These are phyloP conservation scores for Phoenix dactylifera DNA, from an alignment of 176 grass and related monocot species.

Conservation along the genomic window DNA sequence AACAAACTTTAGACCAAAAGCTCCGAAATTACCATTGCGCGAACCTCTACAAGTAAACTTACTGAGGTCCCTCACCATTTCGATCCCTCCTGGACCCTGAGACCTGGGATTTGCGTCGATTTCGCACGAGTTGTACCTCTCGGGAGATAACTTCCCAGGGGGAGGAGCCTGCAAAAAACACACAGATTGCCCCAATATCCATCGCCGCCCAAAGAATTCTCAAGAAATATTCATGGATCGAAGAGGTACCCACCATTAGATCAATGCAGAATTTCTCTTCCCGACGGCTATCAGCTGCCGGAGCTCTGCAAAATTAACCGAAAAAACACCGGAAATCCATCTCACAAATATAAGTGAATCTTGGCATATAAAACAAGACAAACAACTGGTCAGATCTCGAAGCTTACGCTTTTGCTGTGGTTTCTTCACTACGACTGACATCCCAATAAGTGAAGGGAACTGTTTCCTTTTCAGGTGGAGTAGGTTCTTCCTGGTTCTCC, in stretches of 20 bases:
- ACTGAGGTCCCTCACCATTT: conserved; percentile 40
- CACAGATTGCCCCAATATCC: background rate
- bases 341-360: too few relatives aligned
- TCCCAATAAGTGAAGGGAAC: conserved; percentile 24
- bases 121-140: conserved; percentile 62
- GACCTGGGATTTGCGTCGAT: conserved; percentile 59
- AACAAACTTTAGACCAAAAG: background rate
- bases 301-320: conserved; percentile 37
- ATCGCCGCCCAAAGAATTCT: conserved; percentile 46
- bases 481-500: conserved; percentile 37
- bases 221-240: background rate
- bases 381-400: conserved; percentile 12
- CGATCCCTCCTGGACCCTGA: conserved; percentile 55
- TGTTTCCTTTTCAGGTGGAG: conserved; percentile 38
- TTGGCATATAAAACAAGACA: conserved; percentile 3
- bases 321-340: conserved; percentile 20
- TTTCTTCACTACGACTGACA: conserved; percentile 39
- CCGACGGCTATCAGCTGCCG: conserved; percentile 47
- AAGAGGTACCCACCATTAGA: conserved; percentile 88
- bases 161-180: conserved; percentile 62
- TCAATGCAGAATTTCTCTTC: conserved; percentile 96
- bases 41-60: background rate
- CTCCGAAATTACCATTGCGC: background rate
- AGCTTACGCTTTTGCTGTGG: conserved; percentile 59
- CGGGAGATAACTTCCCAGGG: conserved; percentile 91